Conservation (phyloP, 192 early-diverging fungal genomes). For the Backusella tarrabulga region DNA sequence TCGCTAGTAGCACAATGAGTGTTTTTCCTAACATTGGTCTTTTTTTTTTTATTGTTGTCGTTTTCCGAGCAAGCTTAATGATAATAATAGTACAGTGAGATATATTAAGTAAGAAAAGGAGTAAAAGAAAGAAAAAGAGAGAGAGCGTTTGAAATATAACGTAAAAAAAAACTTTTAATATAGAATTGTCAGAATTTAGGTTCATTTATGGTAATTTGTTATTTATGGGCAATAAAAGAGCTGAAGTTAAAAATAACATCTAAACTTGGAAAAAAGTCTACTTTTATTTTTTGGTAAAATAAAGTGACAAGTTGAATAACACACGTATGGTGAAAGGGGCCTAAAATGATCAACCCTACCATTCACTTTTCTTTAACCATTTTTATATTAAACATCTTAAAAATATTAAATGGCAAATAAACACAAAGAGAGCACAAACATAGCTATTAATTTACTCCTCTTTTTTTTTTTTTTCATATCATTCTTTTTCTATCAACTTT, state of each 20-base stretch:
- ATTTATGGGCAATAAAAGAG: background rate
- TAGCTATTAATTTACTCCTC: background rate
- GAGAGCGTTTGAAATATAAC: background rate
- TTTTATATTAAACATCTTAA: background rate
- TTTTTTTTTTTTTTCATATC: background rate
- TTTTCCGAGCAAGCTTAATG: background rate
- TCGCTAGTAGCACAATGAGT: background rate
- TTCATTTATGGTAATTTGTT: background rate
- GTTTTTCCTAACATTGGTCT: background rate
- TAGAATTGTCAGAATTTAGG: slow-evolving; percentile 2
- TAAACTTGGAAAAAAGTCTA: background rate
- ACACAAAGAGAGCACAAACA: background rate
- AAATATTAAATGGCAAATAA: background rate
- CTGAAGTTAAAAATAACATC: background rate
- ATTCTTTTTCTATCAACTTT: background rate
- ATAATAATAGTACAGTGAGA: background rate
- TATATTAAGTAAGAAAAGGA: background rate
- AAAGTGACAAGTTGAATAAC: background rate
- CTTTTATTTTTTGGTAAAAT: background rate
- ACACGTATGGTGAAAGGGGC: background rate
- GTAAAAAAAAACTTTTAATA: background rate
- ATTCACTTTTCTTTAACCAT: background rate
- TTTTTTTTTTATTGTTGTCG: background rate
- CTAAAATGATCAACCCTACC: background rate
- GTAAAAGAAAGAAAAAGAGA: background rate